Evolutionary conservation across 2,329 filamentous ascomycete species (phyloP), one percentile per base, ranked within the genome.

Genomic region (Trichoderma asperellum): DNA sequence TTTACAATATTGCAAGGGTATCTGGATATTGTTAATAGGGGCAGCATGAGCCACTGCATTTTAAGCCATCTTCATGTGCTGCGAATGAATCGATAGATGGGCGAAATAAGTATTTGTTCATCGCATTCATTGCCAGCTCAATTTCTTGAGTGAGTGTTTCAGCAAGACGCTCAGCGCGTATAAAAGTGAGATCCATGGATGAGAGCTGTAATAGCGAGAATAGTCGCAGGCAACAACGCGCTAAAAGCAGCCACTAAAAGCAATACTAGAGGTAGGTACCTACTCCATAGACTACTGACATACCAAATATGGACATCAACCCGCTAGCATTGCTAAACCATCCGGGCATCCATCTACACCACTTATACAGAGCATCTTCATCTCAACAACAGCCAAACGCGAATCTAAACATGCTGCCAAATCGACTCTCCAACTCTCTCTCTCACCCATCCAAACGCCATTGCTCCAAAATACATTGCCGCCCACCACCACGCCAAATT

Each of bases 201-300:
- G 11, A 49, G 47, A 21, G 47, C 21, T 24, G n/a, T 49, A 49
- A 49, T 27, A 61, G 58, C 11, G 58, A 40, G 18, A 34, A 34
- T 35, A n/a, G 32, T 24, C 60, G 18, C 37, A 66, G 63, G 63
- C 63, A 56, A 58, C 63, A 58, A 32, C 63, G 14, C 52, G 52
- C 63, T 57, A 57, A 57, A 21, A 16, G 5, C 37, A 43, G 37
- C 53, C 63, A 47, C 53, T 27, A 27, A 32, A 24, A 24, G 2
- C 24, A 24, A 24, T 24, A 24, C 24, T 29, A 24, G 8, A n/a
- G n/a, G n/a, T n/a, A n/a, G n/a, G n/a, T n/a, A n/a, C n/a, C n/a
- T n/a, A n/a, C n/a, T n/a, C n/a, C n/a, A n/a, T n/a, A n/a, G n/a
- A n/a, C n/a, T 6, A 55, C 18, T 18, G 7, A n/a, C 6, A 6